Percentiles rank a stretch among this genome's conserved stretches.
Evolutionary conservation across 306 rosid species (phyloP).

Genomic region (Ormosia semicastrata): DNA sequence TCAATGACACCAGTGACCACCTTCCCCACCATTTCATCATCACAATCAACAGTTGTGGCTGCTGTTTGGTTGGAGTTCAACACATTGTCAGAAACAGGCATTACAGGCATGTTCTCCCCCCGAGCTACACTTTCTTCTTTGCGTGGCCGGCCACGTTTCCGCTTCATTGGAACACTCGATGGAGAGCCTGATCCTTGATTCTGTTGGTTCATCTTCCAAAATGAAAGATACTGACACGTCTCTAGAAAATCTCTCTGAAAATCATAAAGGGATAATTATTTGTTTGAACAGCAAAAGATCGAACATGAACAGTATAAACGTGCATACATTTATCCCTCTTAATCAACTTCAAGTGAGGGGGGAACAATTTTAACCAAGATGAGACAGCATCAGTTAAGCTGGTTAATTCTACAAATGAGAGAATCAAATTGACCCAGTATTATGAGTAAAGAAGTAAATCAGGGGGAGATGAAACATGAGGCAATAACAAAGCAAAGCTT

Average conservation of each 20-base stretch:
- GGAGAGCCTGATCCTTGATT: constrained; percentile 35
- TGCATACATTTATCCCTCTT: neutral
- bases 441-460: neutral
- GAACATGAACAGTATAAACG: neutral
- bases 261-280: neutral
- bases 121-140: constrained; percentile 40
- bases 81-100: constrained; percentile 25
- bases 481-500: neutral
- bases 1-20: constrained; percentile 61
- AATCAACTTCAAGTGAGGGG: neutral
- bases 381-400: neutral
- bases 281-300: neutral
- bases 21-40: constrained; percentile 52
- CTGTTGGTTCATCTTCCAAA: constrained; percentile 52
- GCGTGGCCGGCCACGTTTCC: constrained; percentile 76
- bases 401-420: neutral
- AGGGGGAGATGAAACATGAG: neutral
- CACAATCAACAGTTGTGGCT: constrained; percentile 10
- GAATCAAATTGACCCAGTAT: neutral
- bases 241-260: constrained; percentile 25
- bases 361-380: neutral
- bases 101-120: constrained; percentile 14
- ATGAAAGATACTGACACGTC: neutral
- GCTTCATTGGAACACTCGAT: constrained; percentile 42
- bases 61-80: constrained; percentile 32